phyloP scores from a whole-genome alignment of 306 rosid species.

The Prunus campanulata region DNA sequence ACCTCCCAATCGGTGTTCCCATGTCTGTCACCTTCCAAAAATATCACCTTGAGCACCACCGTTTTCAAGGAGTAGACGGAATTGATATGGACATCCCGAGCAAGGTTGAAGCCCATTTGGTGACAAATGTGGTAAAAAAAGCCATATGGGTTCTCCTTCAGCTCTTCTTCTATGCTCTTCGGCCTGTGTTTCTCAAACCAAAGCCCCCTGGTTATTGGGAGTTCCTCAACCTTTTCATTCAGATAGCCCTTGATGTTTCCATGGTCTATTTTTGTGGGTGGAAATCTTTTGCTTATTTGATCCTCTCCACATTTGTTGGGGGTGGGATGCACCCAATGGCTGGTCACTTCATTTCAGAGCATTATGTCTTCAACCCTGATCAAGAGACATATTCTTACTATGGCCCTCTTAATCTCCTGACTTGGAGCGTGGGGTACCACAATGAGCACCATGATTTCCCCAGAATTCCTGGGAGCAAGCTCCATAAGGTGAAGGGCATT shows the following conservation, averaged over 20 bases:
- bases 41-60: constrained; percentile 93
- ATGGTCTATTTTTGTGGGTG: constrained; percentile 74
- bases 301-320: constrained; percentile 82
- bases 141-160: constrained; percentile 75
- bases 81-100: constrained; percentile 91
- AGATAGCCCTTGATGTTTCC: constrained; percentile 57
- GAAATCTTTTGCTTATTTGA: constrained; percentile 72
- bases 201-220: constrained; percentile 94
- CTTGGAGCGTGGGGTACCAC: constrained; percentile 91
- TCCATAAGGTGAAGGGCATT: constrained; percentile 82
- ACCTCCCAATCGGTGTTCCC: constrained; percentile 93
- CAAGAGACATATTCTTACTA: constrained; percentile 95
- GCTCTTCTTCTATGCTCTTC: constrained; percentile 84
- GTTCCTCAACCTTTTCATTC: constrained; percentile 62
- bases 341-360: constrained; percentile 96
- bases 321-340: constrained; percentile 99
- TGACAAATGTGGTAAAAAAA: constrained; percentile 54
- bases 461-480: constrained; percentile 83
- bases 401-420: constrained; percentile 78
- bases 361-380: constrained; percentile 76
- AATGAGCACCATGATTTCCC: constrained; percentile 96
- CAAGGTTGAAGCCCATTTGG: constrained; percentile 63
- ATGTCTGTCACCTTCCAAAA: constrained; percentile 95
- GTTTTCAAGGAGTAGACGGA: constrained; percentile 92
- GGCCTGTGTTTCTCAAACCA: constrained; percentile 81